Percentiles rank a stretch among this genome's conserved stretches.
Evolutionary conservation across 192 early-diverging fungal species (phyloP).

Genomic region (Chytriomyces sp.): DNA sequence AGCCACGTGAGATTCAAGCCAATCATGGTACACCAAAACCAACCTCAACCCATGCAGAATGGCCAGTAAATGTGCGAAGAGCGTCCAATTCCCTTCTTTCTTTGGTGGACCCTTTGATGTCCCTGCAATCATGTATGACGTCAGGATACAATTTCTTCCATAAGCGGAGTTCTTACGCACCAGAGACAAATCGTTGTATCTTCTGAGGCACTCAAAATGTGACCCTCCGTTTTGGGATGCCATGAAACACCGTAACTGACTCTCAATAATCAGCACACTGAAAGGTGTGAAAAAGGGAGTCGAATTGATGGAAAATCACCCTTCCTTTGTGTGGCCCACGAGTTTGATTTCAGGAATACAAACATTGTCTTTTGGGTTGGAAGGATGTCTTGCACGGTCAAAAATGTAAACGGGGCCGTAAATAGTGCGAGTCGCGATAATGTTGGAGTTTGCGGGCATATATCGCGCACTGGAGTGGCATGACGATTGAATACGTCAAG

Average conservation of each 20-base stretch:
- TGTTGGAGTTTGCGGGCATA: slow-evolving; percentile 92
- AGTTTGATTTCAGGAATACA: slow-evolving; percentile 88
- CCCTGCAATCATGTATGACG: slow-evolving; percentile 51
- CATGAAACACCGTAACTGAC: slow-evolving; percentile 88
- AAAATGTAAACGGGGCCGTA: slow-evolving; percentile 95
- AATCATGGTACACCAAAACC: background rate
- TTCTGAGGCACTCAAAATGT: slow-evolving; percentile 87
- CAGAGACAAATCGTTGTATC: slow-evolving; percentile 91
- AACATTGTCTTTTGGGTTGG: slow-evolving; percentile 64
- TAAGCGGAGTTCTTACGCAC: slow-evolving; percentile 40
- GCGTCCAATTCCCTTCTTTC: slow-evolving; percentile 79
- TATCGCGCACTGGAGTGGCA: slow-evolving; percentile 78
- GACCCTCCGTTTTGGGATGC: slow-evolving; percentile 79
- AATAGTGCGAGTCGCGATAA: slow-evolving; percentile 93
- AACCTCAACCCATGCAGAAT: slow-evolving; percentile 90
- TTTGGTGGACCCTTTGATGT: slow-evolving; percentile 77
- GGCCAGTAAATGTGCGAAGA: slow-evolving; percentile 75
- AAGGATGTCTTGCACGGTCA: slow-evolving; percentile 88
- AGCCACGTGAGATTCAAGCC: background rate
- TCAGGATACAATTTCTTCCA: background rate
- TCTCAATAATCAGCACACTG: background rate
- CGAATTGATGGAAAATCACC: slow-evolving; percentile 53
- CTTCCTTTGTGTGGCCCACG: slow-evolving; percentile 89
- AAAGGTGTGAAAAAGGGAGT: background rate
- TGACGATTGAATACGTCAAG: slow-evolving; percentile 4